Evolutionary conservation across 1,139 yeast genomes (phyloP).

Genomic region (Candida sanyaensis): DNA sequence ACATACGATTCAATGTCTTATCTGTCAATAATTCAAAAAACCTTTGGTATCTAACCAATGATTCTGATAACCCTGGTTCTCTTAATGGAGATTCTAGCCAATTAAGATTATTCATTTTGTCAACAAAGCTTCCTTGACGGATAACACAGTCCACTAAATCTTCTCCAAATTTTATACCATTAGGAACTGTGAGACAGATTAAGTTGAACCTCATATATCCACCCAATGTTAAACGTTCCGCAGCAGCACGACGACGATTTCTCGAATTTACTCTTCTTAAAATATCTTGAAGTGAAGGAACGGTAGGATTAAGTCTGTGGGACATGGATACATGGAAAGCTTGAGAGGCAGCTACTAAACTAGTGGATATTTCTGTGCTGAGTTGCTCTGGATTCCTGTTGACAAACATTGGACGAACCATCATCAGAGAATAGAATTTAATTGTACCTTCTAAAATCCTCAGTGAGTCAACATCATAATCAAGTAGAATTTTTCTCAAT

Average conservation of each 20-base stretch:
- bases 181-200: slow-evolving; percentile 19
- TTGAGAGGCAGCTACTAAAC: not conserved
- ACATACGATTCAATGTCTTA: slow-evolving; percentile 10
- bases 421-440: slow-evolving; percentile 5
- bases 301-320: not conserved
- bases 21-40: slow-evolving; percentile 23
- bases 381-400: not conserved
- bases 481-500: slow-evolving; percentile 22
- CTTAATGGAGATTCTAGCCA: slow-evolving; percentile 28
- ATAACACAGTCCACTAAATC: slow-evolving; percentile 33
- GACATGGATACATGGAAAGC: not conserved
- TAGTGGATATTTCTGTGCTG: not conserved
- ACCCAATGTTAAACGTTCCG: slow-evolving; percentile 12
- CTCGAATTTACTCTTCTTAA: not conserved
- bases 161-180: slow-evolving; percentile 20
- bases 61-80: slow-evolving; percentile 19
- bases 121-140: slow-evolving; percentile 31
- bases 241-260: not conserved
- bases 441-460: slow-evolving; percentile 17
- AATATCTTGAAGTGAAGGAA: not conserved
- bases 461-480: slow-evolving; percentile 18
- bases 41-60: slow-evolving; percentile 25
- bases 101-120: slow-evolving; percentile 28
- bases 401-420: not conserved
- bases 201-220: slow-evolving; percentile 16